phyloP scores from a whole-genome alignment of 1,284 basidiomycete genomes.

The Heterobasidion parviporum region DNA sequence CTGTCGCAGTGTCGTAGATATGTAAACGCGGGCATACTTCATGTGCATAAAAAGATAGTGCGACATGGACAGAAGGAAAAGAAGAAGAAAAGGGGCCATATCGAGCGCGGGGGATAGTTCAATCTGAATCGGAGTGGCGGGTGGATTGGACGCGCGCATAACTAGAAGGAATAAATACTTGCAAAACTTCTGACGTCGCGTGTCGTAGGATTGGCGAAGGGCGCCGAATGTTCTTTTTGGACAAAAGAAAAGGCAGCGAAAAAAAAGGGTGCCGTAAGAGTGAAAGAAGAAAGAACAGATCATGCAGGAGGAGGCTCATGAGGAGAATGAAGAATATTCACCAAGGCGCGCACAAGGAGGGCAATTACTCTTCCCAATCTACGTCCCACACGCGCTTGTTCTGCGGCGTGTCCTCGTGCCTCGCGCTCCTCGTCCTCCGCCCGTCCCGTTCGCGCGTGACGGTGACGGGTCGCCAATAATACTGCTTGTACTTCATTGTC shows the following conservation, averaged over 20 bases:
- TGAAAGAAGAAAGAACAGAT: not conserved
- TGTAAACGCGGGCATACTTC: too few species aligned
- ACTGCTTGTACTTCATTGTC: slow-evolving; percentile 76
- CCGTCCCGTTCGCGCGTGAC: slow-evolving; percentile 6
- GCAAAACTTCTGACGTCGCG: too few species aligned
- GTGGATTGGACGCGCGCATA: not conserved
- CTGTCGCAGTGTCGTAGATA: too few species aligned
- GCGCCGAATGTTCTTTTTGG: too few species aligned
- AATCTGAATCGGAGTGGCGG: not conserved
- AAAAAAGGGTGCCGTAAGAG: too few species aligned
- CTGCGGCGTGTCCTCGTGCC: not conserved
- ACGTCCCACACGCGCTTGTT: slow-evolving; percentile 9
- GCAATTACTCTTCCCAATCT: slow-evolving; percentile 12
- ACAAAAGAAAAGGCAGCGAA: too few species aligned
- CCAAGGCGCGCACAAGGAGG: not conserved
- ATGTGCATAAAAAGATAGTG: too few species aligned
- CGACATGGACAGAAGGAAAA: too few species aligned
- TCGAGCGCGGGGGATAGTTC: not conserved
- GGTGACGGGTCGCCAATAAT: slow-evolving; percentile 59
- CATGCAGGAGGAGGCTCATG: not conserved
- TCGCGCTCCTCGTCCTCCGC: not conserved
- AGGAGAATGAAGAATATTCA: not conserved
- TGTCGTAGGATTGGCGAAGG: too few species aligned
- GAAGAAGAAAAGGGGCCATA: not conserved
- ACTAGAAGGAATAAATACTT: not conserved